These are phyloP conservation scores for Suillus ampliporus DNA, from an alignment of 768 basidiomycete species.

Conservation along the genomic window DNA sequence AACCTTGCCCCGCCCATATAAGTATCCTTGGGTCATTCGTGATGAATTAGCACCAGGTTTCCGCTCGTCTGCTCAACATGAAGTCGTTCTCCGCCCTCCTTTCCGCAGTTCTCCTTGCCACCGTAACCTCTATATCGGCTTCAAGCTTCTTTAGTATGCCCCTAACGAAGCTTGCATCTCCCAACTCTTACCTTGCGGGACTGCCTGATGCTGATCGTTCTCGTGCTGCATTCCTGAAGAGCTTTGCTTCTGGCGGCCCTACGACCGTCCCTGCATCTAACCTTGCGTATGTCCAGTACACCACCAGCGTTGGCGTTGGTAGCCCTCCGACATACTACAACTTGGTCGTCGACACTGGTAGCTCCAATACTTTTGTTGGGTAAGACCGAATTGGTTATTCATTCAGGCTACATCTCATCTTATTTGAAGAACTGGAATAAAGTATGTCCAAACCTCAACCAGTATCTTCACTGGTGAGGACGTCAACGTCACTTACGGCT, in stretches of 20 bases:
- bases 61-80: neutral
- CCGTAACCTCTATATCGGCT: neutral
- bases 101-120: slow-evolving; percentile 2
- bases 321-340: slow-evolving; percentile 21
- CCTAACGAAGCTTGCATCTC: neutral
- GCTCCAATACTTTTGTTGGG: slow-evolving; percentile 33
- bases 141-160: slow-evolving; percentile 6
- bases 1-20: neutral
- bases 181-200: neutral
- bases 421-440: slow-evolving; percentile 12
- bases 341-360: slow-evolving; percentile 30
- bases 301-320: slow-evolving; percentile 24
- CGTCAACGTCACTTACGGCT: slow-evolving; percentile 11
- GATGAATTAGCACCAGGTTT: neutral
- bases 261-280: slow-evolving; percentile 13
- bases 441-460: slow-evolving; percentile 20
- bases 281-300: slow-evolving; percentile 17
- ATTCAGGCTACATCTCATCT: neutral
- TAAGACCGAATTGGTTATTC: neutral
- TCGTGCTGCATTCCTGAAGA: slow-evolving; percentile 6
- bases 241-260: slow-evolving; percentile 1
- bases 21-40: neutral
- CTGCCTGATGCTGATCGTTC: slow-evolving; percentile 11
- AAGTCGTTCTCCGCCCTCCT: slow-evolving; percentile 6
- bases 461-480: slow-evolving; percentile 20